Evolutionary conservation across 106 monocot species (phyloP), one percentile per base, ranked within the genome.

Genomic region (Chionographis japonica): DNA sequence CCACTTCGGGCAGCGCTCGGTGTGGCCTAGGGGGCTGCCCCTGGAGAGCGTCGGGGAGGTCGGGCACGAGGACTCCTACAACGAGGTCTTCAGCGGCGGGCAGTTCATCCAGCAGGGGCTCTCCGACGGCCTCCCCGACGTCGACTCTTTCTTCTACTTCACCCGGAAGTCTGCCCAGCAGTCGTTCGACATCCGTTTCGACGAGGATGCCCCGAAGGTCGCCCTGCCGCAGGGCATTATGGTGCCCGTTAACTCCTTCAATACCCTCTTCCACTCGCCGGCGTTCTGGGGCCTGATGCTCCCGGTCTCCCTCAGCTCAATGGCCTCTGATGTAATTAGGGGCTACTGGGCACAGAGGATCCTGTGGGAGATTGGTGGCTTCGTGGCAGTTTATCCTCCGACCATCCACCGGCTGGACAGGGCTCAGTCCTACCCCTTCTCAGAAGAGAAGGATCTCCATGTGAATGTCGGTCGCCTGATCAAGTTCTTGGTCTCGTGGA

Each of bases 391-490:
- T 11, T 86, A 86, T 43, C 85, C 85, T 0, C 85, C 85, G 4
- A 86, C 81, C 3, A 66, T 78, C 9, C 58, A 72, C 15, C 37
- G 81, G 15, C 6, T 41, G 41, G 85, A 86, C 60, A 54, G 39
- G 27, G 70, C 67, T 1, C 60, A 78, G 63, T 15, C 67, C 3
- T 81, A 86, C 49, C 75, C 81, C 6, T 86, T 78, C 42, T 40
- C 85, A 4, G 85, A 86, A 52, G 85, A 86, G 81, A 86, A 81
- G 63, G 85, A 86, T 60, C 74, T 86, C 10, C 85, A 85, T 81
- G 74, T 81, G 37, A 85, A 81, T 64, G 81, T 85, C 16, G 78
- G 76, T 15, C 61, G 74, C 12, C 54, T 85, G 71, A 74, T 78
- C 39, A 71, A 81, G 14, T 85, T 85, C 65, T 62, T 85, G 66